These are phyloP conservation scores for Saitozyma sp. DNA, from an alignment of 768 basidiomycete genomes.

Conservation along the genomic window DNA sequence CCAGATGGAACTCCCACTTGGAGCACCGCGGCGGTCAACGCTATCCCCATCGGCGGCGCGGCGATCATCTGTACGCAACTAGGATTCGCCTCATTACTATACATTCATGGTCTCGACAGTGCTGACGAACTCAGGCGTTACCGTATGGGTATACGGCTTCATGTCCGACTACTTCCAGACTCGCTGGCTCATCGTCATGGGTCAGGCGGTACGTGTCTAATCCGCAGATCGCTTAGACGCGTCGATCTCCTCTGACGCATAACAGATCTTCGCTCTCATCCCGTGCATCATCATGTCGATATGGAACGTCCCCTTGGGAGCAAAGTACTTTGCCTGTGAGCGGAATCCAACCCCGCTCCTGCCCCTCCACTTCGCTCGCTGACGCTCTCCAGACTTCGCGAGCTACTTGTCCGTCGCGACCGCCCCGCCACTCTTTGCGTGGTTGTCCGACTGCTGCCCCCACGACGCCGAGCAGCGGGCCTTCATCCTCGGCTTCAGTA, in stretches of 20 bases:
- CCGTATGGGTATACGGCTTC: constrained; percentile 41
- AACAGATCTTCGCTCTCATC: constrained; percentile 25
- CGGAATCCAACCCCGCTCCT: not conserved
- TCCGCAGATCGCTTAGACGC: not conserved
- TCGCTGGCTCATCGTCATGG: constrained; percentile 38
- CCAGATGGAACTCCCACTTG: constrained; percentile 12
- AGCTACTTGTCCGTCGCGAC: constrained; percentile 38
- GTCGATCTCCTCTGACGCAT: not conserved
- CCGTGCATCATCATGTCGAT: constrained; percentile 46
- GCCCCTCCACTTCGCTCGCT: not conserved
- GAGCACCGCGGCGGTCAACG: constrained; percentile 15
- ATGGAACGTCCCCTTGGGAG: constrained; percentile 41
- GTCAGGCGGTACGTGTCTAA: constrained; percentile 19
- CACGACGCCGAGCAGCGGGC: constrained; percentile 46
- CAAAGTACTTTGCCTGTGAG: constrained; percentile 46
- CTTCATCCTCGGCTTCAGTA: constrained; percentile 41
- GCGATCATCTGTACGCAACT: not conserved
- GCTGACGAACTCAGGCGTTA: constrained; percentile 21
- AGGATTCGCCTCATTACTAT: too few relatives aligned
- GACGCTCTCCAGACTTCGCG: constrained; percentile 27
- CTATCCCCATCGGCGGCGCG: constrained; percentile 15
- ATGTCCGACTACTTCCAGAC: constrained; percentile 39
- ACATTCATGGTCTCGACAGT: too few relatives aligned
- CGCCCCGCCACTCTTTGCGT: constrained; percentile 44
- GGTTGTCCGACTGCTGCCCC: constrained; percentile 45